Percentiles rank a stretch among this genome's conserved stretches.
phyloP scores from a whole-genome alignment of 768 basidiomycete genomes.

The Suillus brevipes region DNA sequence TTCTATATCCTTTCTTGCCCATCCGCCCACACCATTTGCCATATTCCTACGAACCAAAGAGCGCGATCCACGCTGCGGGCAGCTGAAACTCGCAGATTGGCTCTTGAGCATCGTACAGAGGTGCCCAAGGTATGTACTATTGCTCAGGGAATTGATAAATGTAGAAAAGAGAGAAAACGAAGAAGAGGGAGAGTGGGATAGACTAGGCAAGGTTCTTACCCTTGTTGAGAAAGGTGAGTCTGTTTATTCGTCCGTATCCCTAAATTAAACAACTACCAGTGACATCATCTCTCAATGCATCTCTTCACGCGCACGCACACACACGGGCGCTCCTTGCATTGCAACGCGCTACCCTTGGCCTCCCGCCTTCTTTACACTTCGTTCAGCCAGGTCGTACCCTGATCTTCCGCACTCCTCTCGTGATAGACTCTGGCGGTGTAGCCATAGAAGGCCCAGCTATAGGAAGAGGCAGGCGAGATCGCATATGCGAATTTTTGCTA shows the following conservation, averaged over 20 bases:
- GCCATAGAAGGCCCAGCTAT: slow-evolving; percentile 1
- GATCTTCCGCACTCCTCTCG: slow-evolving; percentile 30
- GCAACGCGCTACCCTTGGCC: slow-evolving; percentile 72
- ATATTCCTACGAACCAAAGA: slow-evolving; percentile 66
- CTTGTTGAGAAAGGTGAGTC: slow-evolving; percentile 77
- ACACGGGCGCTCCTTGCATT: slow-evolving; percentile 75
- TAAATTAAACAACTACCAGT: slow-evolving; percentile 45
- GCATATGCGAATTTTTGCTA: slow-evolving; percentile 2
- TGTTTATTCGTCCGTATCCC: neutral
- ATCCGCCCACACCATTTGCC: slow-evolving; percentile 51
- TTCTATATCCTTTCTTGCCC: slow-evolving; percentile 52
- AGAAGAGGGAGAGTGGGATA: slow-evolving; percentile 61
- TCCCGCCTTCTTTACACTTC: slow-evolving; percentile 78
- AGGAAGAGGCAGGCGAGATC: neutral
- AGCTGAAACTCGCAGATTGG: slow-evolving; percentile 80
- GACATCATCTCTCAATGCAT: slow-evolving; percentile 74
- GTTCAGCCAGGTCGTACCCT: slow-evolving; percentile 80
- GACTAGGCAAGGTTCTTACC: slow-evolving; percentile 56
- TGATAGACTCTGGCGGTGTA: slow-evolving; percentile 3
- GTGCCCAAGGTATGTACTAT: slow-evolving; percentile 81
- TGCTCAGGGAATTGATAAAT: slow-evolving; percentile 79
- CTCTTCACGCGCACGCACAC: slow-evolving; percentile 75
- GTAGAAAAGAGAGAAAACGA: slow-evolving; percentile 52
- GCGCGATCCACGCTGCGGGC: slow-evolving; percentile 66
- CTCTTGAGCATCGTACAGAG: slow-evolving; percentile 85